phyloP scores from a whole-genome alignment of 2,329 filamentous ascomycete genomes.

The Fusarium sp. region DNA sequence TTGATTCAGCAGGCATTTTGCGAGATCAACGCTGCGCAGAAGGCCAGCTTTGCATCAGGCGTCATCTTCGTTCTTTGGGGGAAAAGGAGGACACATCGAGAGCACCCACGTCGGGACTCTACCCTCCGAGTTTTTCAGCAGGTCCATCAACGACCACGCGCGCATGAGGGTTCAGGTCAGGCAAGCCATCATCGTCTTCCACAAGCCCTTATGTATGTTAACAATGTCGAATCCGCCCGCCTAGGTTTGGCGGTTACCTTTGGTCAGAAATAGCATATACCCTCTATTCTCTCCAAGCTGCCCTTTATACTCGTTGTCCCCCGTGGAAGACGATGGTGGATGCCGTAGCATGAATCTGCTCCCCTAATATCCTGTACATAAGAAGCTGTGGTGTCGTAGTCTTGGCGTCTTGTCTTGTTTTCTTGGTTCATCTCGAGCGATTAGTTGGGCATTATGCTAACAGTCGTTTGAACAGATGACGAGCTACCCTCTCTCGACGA shows the following conservation, averaged over 20 bases:
- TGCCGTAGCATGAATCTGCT: slow-evolving; percentile 62
- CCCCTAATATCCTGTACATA: slow-evolving; percentile 55
- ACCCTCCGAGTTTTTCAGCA: slow-evolving; percentile 33
- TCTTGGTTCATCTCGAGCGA: slow-evolving; percentile 31
- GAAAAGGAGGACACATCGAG: slow-evolving; percentile 36
- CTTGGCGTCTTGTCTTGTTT: slow-evolving; percentile 40
- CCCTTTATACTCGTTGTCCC: slow-evolving; percentile 49
- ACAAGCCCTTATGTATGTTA: slow-evolving; percentile 74
- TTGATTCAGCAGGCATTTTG: slow-evolving; percentile 47
- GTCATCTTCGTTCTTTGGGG: slow-evolving; percentile 44
- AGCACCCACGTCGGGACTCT: slow-evolving; percentile 30
- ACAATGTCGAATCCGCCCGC: slow-evolving; percentile 52
- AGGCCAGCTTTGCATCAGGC: slow-evolving; percentile 46
- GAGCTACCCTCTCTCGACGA: slow-evolving; percentile 70
- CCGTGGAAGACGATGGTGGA: slow-evolving; percentile 72
- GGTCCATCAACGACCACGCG: slow-evolving; percentile 34
- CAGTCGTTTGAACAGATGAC: slow-evolving; percentile 64
- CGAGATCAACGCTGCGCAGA: slow-evolving; percentile 43
- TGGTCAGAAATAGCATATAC: slow-evolving; percentile 56
- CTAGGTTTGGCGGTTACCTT: slow-evolving; percentile 46
- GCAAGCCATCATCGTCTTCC: slow-evolving; percentile 79
- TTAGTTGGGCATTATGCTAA: slow-evolving; percentile 53
- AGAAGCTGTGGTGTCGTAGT: slow-evolving; percentile 46
- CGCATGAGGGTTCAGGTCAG: slow-evolving; percentile 54
- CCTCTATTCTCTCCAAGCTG: slow-evolving; percentile 51